Conservation (phyloP, 257 asterid genomes). For the Anisodus acutangulus region DNA sequence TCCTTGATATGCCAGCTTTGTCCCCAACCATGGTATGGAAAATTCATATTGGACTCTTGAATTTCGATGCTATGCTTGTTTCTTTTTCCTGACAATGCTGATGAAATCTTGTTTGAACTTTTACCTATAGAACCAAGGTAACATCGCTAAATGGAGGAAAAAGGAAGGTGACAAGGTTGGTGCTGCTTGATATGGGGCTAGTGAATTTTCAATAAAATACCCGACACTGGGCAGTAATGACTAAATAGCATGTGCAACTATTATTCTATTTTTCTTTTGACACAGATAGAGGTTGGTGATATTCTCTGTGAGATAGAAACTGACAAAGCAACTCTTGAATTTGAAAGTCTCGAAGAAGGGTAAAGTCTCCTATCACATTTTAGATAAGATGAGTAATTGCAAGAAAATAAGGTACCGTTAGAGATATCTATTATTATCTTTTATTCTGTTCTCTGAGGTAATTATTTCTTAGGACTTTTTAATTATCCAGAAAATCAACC, state of each 20-base stretch:
- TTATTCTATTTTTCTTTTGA: conserved; percentile 34
- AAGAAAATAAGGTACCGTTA: conserved; percentile 9
- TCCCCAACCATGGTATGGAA: conserved; percentile 95
- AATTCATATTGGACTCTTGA: conserved; percentile 30
- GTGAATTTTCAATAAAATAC: conserved; percentile 12
- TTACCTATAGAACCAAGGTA: conserved; percentile 83
- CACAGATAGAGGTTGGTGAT: conserved; percentile 96
- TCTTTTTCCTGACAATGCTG: conserved; percentile 34
- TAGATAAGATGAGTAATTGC: conserved; percentile 30
- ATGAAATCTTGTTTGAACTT: conserved; percentile 33
- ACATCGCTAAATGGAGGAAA: conserved; percentile 82
- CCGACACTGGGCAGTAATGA: conserved; percentile 15
- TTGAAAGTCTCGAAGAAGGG: conserved; percentile 99
- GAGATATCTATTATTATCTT: neutral
- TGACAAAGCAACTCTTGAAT: conserved; percentile 95
- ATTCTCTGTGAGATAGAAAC: conserved; percentile 97
- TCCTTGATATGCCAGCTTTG: conserved; percentile 93
- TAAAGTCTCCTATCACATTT: conserved; percentile 43
- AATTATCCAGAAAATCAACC: neutral
- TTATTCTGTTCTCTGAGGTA: neutral
- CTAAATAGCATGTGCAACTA: neutral
- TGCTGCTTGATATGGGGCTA: conserved; percentile 29
- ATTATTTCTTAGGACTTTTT: neutral
- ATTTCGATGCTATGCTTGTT: conserved; percentile 27
- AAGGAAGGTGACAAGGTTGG: conserved; percentile 97